Evolutionary conservation across 78 protist species (phyloP).

Genomic region (Capsaspora owczarzaki): DNA sequence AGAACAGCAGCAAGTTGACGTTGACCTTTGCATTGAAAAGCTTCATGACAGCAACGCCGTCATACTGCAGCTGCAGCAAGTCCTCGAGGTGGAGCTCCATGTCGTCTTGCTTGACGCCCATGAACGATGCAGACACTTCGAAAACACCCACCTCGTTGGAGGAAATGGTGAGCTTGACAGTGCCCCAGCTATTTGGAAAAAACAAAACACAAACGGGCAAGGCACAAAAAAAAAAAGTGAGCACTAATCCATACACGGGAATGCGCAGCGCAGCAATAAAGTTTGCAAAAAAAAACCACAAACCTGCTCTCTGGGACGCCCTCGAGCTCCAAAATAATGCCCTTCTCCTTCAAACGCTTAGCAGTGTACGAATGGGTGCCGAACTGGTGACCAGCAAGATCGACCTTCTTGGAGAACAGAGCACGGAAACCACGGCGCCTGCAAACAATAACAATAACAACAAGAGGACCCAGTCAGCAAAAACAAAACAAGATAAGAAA

Average conservation of each 20-base stretch:
- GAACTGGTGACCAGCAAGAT: neutral
- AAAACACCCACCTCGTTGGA: conserved; percentile 15
- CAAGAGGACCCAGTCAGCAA: neutral
- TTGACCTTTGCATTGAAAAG: conserved; percentile 4
- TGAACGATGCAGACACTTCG: neutral
- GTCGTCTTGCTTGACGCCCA: neutral
- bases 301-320: neutral
- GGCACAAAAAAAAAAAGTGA: neutral
- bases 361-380: conserved; percentile 5
- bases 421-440: neutral
- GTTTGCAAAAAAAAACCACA: neutral
- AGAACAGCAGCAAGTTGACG: conserved; percentile 21
- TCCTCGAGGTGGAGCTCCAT: neutral
- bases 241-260: neutral
- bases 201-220: no score
- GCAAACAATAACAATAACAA: neutral
- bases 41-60: neutral
- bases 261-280: neutral
- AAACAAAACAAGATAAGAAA: neutral
- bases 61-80: conserved; percentile 22
- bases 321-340: neutral
- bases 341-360: neutral
- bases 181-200: neutral
- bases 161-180: neutral
- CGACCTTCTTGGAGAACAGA: neutral